These are phyloP conservation scores for Phytophthora tubulina DNA, from an alignment of 352 stramenopile species.

Conservation along the genomic window DNA sequence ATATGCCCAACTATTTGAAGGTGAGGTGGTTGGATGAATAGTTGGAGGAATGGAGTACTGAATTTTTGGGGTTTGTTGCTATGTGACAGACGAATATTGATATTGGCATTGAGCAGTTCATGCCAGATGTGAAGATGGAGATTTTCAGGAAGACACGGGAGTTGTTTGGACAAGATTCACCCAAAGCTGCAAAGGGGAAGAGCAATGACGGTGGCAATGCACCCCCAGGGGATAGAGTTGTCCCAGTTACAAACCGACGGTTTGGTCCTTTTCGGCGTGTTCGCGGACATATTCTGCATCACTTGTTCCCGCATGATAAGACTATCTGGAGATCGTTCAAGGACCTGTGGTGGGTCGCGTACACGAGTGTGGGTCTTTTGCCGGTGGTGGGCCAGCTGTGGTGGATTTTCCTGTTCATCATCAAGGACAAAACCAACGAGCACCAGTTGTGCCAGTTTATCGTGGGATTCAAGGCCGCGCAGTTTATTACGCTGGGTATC, in stretches of 20 bases:
- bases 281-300: constrained; percentile 86
- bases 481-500: constrained; percentile 91
- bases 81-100: constrained; percentile 77
- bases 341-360: constrained; percentile 83
- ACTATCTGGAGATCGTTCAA: constrained; percentile 89
- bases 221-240: not conserved
- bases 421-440: constrained; percentile 94
- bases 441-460: constrained; percentile 95
- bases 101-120: constrained; percentile 86
- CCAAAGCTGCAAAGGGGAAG: constrained; percentile 17
- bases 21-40: constrained; percentile 14
- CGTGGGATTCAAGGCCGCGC: constrained; percentile 90
- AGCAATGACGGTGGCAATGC: constrained; percentile 1
- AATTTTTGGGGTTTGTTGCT: not conserved
- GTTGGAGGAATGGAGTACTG: not conserved
- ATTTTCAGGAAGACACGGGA: constrained; percentile 88
- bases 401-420: constrained; percentile 92
- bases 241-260: constrained; percentile 17
- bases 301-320: constrained; percentile 89
- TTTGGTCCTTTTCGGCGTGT: constrained; percentile 50
- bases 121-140: constrained; percentile 91
- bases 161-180: constrained; percentile 61
- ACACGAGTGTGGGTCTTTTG: constrained; percentile 84
- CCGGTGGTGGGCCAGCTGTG: constrained; percentile 89
- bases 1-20: constrained; percentile 89